phyloP scores from a whole-genome alignment of 1,284 basidiomycete genomes.

The Schizophyllum amplum region DNA sequence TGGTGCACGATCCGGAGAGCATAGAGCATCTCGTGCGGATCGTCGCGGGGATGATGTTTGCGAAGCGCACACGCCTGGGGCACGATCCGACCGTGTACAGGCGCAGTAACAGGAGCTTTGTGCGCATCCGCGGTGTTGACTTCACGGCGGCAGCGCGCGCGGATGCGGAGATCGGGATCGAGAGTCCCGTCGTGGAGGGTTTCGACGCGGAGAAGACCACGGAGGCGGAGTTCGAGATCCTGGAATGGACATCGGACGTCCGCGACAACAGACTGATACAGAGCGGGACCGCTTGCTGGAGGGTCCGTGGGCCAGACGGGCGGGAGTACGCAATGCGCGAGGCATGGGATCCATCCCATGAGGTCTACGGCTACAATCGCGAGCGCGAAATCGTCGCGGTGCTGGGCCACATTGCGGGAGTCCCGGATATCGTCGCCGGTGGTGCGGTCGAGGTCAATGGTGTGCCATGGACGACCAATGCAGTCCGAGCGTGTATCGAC shows the following conservation, averaged over 20 bases:
- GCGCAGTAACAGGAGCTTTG: background rate
- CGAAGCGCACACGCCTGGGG: background rate
- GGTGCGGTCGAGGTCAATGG: background rate
- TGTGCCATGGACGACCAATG: background rate
- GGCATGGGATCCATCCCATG: background rate
- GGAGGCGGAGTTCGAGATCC: background rate
- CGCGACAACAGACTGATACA: background rate
- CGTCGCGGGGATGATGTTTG: background rate
- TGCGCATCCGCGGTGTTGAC: background rate
- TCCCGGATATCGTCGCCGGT: background rate
- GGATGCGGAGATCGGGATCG: background rate
- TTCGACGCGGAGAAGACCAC: background rate
- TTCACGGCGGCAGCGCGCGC: background rate
- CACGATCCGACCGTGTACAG: background rate
- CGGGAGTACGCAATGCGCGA: background rate
- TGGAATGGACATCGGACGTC: background rate
- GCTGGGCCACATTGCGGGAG: background rate
- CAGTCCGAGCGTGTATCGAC: background rate
- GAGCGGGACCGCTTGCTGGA: background rate
- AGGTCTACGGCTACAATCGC: background rate
- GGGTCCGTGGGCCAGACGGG: background rate
- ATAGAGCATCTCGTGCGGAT: background rate
- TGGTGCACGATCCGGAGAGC: background rate
- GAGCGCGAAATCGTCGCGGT: background rate
- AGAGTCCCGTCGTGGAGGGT: background rate